Evolutionary conservation across 2,329 filamentous ascomycete genomes (phyloP), one percentile per base, ranked within the genome.

Genomic region (Fusarium fujikuroi): DNA sequence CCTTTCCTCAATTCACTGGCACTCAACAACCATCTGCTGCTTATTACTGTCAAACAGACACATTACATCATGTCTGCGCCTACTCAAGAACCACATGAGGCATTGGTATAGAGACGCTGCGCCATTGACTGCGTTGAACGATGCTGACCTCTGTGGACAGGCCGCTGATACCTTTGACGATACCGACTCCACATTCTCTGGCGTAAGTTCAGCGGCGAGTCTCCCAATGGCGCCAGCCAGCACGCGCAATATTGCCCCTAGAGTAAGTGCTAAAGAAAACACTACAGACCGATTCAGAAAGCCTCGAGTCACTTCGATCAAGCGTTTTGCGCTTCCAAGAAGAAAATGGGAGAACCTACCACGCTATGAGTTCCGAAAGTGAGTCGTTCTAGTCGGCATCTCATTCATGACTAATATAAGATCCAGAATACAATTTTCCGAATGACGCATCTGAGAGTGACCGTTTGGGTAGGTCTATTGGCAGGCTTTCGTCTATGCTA

Each of bases 281-380:
- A n/a, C n/a, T n/a, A n/a, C n/a, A 28, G 65, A 15, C 56, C 8
- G 56, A 68, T 4, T 32, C 34, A 2, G 63, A 68, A 15, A 67
- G 65, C 4, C 2, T 68, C 2, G 63, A 68, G 16, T 68, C 65
- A 2, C 63, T 68, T 9, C 42, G 63, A 34, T 68, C 65, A 7
- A 68, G 65, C 8, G 36, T 68, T 2, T 5, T 68, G 2, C 40
- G 50, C 5, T 68, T 47, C 10, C 65, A 68, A n/a, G 63, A 54
- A 11, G 63, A 68, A 23, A 68, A 68, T 16, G 65, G 63, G 3
- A 28, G 65, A 12, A 68, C 65, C 0, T 68, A 68, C 4, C 65
- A 68, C 4, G 42, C 65, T 0, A 62, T 68, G 63, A 68, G 65
- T 37, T 68, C 65, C 1, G 63, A 56, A 4, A 68, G 64, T 40